Base-by-base conservation (phyloP, 2,329 filamentous ascomycete species). In the Paecilomyces dactylethromorphus region DNA sequence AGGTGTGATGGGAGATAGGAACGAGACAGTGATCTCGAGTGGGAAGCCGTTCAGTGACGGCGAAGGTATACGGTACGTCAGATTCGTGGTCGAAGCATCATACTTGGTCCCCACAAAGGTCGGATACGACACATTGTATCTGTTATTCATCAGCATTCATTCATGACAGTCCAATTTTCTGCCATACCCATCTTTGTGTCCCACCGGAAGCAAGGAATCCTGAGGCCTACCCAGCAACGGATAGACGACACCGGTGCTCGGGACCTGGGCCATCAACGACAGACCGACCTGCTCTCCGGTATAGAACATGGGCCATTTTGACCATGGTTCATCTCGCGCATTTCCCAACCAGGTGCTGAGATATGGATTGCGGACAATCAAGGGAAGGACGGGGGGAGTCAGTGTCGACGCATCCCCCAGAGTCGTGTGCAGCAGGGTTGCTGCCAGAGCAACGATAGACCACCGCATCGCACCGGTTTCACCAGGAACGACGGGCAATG, bases 261-360 rank as follows among this genome's bases (percentile, higher is more conserved):
- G 84, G 12, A 88, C 76, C 24, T 83, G 81, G 45, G 85, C 86
- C 60, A 89, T 78, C 55, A 89, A 74, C 6, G 83, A 82, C 63
- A 89, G 82, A 51, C 87, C 87, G 58, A 89, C 73, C 76, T 87
- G 81, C 67, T 86, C 80, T 33, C 89, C 89, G 6, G 87, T 90
- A 81, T 87, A 92, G 72, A 92, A 92, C 72, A 93, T 93, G 24
- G 91, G 91, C 91, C 91, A 96, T 75, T 85, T 83, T 57, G 85
- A 82, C 91, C 91, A 95, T 1, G 91, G 91, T 53, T 82, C 81
- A 58, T 88, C 83, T 64, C 91, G 82, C 49, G 90, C 89, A 91
- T 78, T 81, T 73, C 83, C 66, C 50, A 89, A 78, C 88, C 89
- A 91, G n/a, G 86, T 84, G 69, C 85, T 91, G 4, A 94, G 77